Percentiles rank a stretch among this genome's conserved stretches.
These are phyloP conservation scores for Cyclocybe cylindracea DNA, from an alignment of 768 basidiomycete genomes.

Conservation along the genomic window DNA sequence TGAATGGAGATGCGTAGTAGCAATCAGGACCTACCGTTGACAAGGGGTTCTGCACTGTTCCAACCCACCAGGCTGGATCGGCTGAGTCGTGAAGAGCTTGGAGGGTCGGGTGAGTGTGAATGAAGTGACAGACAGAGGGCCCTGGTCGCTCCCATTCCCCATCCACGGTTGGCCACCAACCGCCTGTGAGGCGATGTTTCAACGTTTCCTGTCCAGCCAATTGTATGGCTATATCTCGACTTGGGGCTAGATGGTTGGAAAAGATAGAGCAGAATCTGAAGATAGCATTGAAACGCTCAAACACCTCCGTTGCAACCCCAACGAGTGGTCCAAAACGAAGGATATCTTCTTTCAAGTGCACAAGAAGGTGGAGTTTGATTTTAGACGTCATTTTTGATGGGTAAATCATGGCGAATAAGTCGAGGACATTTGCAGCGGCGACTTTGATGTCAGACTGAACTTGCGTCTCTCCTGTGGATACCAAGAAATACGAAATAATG, in stretches of 20 bases:
- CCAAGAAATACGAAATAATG: too few relatives aligned
- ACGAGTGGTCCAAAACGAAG: constrained; percentile 35
- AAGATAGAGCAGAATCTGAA: constrained; percentile 40
- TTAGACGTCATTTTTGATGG: constrained; percentile 35
- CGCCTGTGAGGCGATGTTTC: constrained; percentile 31
- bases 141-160: constrained; percentile 12
- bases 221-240: constrained; percentile 38
- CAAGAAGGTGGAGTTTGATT: constrained; percentile 37
- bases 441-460: constrained; percentile 29
- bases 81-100: too few relatives aligned
- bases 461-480: too few relatives aligned
- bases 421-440: constrained; percentile 35
- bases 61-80: constrained; percentile 13
- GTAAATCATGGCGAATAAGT: constrained; percentile 31
- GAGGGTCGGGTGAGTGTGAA: constrained; percentile 7
- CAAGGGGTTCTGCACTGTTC: constrained; percentile 3
- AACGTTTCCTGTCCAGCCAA: constrained; percentile 29
- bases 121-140: constrained; percentile 7
- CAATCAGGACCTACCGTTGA: constrained; percentile 6
- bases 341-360: constrained; percentile 34
- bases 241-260: constrained; percentile 44
- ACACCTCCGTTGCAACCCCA: constrained; percentile 32
- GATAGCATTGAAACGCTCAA: constrained; percentile 43
- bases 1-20: too few relatives aligned
- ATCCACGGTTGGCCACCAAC: constrained; percentile 23